Base-by-base conservation (phyloP, 2,329 filamentous ascomycete species). In the Epichloe coenophiala region DNA sequence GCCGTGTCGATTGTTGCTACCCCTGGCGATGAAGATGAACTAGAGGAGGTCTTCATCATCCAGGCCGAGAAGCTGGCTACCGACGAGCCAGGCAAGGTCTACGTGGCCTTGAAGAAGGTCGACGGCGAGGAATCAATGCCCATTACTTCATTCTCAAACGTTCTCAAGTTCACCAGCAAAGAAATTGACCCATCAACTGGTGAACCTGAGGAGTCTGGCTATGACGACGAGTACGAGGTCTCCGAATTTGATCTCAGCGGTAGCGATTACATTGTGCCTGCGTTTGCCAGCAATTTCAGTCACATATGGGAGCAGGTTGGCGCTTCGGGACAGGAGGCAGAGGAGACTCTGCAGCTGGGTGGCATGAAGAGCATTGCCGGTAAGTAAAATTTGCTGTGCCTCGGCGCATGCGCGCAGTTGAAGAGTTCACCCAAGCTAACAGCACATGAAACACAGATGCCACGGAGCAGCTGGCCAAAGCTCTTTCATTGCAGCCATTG, bases 221-320 rank as follows among this genome's bases (percentile, higher is more conserved):
- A 97, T 66, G 91, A 97, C 49, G 93, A 98, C 62, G 93, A 98
- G 71, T 98, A 98, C 64, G 88, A 96, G 70, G 86, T 97, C 53
- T 88, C 93, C 55, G 89, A 96, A 64, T 81, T 97, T 54, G 90
- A 96, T 55, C 80, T 98, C 54, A 78, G 81, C 17, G 93, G 91
- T 52, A 89, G 88, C 58, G 93, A 98, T 68, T 98, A 96, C 68
- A 82, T 98, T 55, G 78, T 95, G 45, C 93, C 93, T 19, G 84
- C 88, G 2, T 98, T 95, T 67, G 90, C 90, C 17, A 86, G 90
- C 65, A 95, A 88, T 74, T 98, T 97, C 65, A 88, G 87, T 64
- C 88, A 95, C 61, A 80, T 97, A 45, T 98, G 91, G 91, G 88
- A 95, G 67, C 88, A 95, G 68, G 81, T 91, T 49, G 88, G 88